Evolutionary conservation across 176 grass and related monocot genomes (phyloP).

Genomic region (Hyparrhenia diplandra): DNA sequence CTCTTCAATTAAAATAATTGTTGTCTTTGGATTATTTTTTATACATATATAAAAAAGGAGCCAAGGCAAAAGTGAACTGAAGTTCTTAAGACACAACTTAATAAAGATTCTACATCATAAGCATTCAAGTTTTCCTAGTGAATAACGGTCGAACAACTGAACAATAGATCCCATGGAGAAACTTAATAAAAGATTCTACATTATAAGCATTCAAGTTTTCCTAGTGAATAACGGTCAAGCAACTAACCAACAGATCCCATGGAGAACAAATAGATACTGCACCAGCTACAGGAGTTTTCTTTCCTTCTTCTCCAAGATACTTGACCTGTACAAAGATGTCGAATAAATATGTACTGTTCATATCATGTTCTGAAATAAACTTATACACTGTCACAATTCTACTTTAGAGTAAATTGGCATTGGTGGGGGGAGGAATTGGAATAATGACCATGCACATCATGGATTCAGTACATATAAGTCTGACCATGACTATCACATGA

Average conservation of each 20-base stretch:
- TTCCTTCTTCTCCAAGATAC: constrained; percentile 98
- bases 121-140: too few relatives aligned
- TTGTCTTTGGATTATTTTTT: too few relatives aligned
- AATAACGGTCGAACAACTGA: constrained; percentile 19
- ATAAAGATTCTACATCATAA: too few relatives aligned
- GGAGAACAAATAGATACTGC: constrained; percentile 88
- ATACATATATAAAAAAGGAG: too few relatives aligned
- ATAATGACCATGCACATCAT: neutral
- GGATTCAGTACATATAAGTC: neutral
- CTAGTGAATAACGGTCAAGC: constrained; percentile 16
- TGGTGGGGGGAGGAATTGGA: neutral
- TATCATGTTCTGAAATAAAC: constrained; percentile 6
- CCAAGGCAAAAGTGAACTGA: too few relatives aligned
- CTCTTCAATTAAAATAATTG: too few relatives aligned
- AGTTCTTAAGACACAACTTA: too few relatives aligned
- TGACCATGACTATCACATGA: neutral
- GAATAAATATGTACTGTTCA: constrained; percentile 26
- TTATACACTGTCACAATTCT: neutral
- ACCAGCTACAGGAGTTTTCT: constrained; percentile 83
- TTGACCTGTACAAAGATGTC: constrained; percentile 69
- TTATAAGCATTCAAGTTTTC: constrained; percentile 5
- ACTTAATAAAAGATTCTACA: constrained; percentile 13
- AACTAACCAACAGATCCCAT: constrained; percentile 96
- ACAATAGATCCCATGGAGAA: neutral
- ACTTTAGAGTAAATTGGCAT: neutral